Evolutionary conservation across 306 rosid genomes (phyloP), one percentile per base, ranked within the genome.

Genomic region (Glycine soja): DNA sequence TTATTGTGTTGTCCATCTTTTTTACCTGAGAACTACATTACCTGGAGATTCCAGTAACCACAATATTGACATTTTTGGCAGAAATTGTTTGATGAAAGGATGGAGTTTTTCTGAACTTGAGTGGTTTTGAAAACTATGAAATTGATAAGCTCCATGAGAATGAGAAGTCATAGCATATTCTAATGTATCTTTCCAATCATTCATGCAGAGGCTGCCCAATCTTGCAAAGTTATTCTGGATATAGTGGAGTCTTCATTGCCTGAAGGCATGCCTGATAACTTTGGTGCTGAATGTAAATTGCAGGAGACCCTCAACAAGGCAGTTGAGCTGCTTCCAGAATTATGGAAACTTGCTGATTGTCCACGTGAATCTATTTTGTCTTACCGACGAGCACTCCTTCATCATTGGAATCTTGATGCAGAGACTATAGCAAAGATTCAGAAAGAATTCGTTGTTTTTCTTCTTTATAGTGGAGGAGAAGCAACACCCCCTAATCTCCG

Each of bases 161-260:
- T 50, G 70, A 75, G 15, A 78, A 68, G 81, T 57, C 36, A 43
- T 71, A 69, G 56, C 38, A 51, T 67, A 65, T 77, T 73, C 71
- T 74, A 66, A 87, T 79, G 62, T 58, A 73, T 75, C 65, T 81
- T 76, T 80, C 30, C 15, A 76, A 81, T 77, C 43, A 70, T 86
- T 89, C 80, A 84, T 90, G 97, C 97, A 95, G 99, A 95, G 88
- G 99, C 96, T 79, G 96, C 97, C 53, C 84, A 87, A 69, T 92
- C 93, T 84, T 89, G 98, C 92, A 83, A 87, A 90, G 89, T 89
- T 85, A 89, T 93, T 87, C 87, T 90, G 91, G 99, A 93, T 89
- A 80, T 87, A 73, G 90, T 93, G 80, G 99, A 93, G 67, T 93
- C 99, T 84, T 92, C 98, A 63, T 88, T 89, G 65, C 99, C 97